Conservation (phyloP, 257 asterid genomes). For the Solanum etuberosum region DNA sequence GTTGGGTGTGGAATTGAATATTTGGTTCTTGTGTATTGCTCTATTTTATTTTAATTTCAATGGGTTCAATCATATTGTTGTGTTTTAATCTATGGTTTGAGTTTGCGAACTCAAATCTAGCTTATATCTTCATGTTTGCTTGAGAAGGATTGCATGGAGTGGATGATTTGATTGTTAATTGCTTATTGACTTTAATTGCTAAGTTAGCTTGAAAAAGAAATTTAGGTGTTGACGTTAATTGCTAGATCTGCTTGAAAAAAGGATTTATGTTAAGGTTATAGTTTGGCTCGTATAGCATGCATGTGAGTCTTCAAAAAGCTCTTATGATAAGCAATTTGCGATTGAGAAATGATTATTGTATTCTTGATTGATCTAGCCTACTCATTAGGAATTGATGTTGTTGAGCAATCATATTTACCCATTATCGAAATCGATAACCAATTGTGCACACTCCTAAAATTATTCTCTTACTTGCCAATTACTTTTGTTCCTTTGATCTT, state of each 20-base stretch:
- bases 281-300: background rate
- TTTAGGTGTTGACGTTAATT: background rate
- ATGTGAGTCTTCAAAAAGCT: background rate
- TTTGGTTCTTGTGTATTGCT: background rate
- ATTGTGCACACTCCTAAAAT: background rate
- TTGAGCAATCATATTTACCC: background rate
- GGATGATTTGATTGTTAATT: background rate
- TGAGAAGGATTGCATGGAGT: background rate
- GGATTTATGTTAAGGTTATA: background rate
- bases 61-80: background rate
- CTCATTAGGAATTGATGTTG: background rate
- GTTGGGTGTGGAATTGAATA: background rate
- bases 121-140: background rate
- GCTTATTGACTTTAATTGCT: background rate
- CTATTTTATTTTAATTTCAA: background rate
- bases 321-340: background rate
- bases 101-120: background rate
- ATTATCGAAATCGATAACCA: background rate
- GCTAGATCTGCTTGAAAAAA: background rate
- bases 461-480: background rate
- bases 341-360: background rate
- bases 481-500: background rate
- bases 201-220: no score
- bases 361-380: background rate
- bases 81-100: background rate